phyloP scores from a whole-genome alignment of 2,329 filamentous ascomycete species.

The Lasiodiplodia sp. region DNA sequence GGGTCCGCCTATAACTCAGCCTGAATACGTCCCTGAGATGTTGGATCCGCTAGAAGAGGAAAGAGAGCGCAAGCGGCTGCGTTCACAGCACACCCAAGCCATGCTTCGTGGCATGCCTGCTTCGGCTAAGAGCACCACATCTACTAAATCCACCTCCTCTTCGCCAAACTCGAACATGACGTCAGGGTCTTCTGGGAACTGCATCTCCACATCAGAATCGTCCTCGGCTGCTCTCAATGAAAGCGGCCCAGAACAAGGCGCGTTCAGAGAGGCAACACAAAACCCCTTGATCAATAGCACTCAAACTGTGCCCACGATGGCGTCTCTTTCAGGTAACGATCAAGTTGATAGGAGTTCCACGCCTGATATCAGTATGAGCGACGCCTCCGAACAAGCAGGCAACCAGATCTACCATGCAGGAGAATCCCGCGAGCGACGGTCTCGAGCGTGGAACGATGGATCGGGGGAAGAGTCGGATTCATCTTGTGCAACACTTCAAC shows the following conservation, averaged over 20 bases:
- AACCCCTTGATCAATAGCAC: slow-evolving; percentile 54
- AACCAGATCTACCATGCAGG: neutral
- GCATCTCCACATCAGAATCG: neutral
- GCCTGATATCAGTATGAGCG: slow-evolving; percentile 34
- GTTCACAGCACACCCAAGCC: slow-evolving; percentile 48
- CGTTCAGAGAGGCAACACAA: slow-evolving; percentile 41
- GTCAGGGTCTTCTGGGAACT: slow-evolving; percentile 2
- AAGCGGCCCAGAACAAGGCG: neutral
- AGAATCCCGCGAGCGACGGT: neutral
- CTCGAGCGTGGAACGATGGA: slow-evolving; percentile 46
- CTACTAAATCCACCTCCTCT: neutral
- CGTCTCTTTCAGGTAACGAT: slow-evolving; percentile 30
- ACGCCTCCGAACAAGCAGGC: slow-evolving; percentile 31
- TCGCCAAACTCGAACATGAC: slow-evolving; percentile 4
- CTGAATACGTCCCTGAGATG: neutral
- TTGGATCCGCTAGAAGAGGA: slow-evolving; percentile 42
- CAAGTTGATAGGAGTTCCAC: neutral
- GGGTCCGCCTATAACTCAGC: slow-evolving; percentile 7
- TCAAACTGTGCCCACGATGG: slow-evolving; percentile 47
- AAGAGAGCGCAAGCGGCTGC: slow-evolving; percentile 41
- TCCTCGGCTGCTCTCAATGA: neutral
- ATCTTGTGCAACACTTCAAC: slow-evolving; percentile 37
- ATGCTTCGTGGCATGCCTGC: slow-evolving; percentile 36
- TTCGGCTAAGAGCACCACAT: neutral
- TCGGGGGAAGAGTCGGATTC: slow-evolving; percentile 43